Evolutionary conservation across 73 alveolate species (phyloP).

Genomic region (Paramecium octaurelia): DNA sequence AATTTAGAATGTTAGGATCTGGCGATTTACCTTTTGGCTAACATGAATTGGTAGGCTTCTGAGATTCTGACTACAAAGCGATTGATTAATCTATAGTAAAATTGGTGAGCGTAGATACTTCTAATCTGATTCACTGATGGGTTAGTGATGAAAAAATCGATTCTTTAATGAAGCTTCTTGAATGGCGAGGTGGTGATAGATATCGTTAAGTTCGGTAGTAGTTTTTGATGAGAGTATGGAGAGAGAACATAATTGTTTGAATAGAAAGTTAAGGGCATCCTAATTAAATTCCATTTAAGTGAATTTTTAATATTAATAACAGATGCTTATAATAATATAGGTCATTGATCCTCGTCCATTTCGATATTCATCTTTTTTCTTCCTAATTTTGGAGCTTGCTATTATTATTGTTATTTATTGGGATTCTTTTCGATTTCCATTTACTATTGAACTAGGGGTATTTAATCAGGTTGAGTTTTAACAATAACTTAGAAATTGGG

Average conservation of each 20-base stretch:
- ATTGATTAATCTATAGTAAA: background rate
- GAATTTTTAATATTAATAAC: background rate
- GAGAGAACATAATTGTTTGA: background rate
- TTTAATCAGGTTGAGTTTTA: background rate
- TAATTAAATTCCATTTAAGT: background rate
- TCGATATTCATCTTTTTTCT: constrained; percentile 25
- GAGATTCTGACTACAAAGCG: background rate
- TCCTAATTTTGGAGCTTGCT: background rate
- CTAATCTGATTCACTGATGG: background rate
- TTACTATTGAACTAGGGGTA: background rate
- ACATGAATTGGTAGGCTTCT: background rate
- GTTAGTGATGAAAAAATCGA: background rate
- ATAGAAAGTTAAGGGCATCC: background rate
- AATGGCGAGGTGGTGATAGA: background rate
- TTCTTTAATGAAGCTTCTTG: background rate
- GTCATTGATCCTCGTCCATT: background rate
- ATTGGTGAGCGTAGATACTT: background rate
- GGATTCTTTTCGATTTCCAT: background rate
- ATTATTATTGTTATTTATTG: background rate
- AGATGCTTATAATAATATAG: background rate
- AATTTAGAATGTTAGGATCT: background rate
- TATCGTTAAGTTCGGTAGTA: background rate
- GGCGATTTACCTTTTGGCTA: background rate
- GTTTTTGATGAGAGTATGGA: background rate
- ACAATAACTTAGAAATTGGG: constrained; percentile 23